Evolutionary conservation across 345 rosid genomes (phyloP).

Genomic region (Brassica incana): DNA sequence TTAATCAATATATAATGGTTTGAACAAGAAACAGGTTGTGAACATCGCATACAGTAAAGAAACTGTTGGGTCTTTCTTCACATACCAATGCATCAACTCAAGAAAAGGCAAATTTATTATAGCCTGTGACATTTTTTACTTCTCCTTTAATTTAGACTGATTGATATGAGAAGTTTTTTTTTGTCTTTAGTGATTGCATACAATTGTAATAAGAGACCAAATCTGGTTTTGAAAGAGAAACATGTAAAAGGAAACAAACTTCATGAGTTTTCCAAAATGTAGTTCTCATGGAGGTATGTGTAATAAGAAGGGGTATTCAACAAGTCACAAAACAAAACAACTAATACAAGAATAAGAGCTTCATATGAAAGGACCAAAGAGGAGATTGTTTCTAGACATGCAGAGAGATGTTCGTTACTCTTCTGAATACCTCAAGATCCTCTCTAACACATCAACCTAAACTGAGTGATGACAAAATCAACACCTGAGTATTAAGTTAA

Average conservation of each 20-base stretch:
- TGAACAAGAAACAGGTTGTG: no score
- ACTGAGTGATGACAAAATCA: no score
- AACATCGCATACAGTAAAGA: no score
- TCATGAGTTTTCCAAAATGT: slow-evolving; percentile 23
- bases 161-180: background rate
- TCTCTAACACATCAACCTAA: no score
- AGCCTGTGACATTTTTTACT: background rate
- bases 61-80: no score
- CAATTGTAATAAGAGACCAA: background rate
- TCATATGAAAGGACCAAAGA: no score
- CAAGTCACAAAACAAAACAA: background rate
- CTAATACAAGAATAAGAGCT: no score
- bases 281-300: slow-evolving; percentile 16
- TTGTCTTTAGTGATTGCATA: background rate
- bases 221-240: background rate
- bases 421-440: no score
- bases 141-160: background rate
- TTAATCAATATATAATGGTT: no score
- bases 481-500: no score
- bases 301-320: background rate
- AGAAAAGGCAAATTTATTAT: slow-evolving; percentile 13
- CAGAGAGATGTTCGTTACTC: no score
- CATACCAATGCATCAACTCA: slow-evolving; percentile 7
- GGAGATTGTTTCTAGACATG: no score
- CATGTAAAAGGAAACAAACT: background rate